Base-by-base conservation (phyloP, 768 basidiomycete species). In the Cystofilobasidium macerans region DNA sequence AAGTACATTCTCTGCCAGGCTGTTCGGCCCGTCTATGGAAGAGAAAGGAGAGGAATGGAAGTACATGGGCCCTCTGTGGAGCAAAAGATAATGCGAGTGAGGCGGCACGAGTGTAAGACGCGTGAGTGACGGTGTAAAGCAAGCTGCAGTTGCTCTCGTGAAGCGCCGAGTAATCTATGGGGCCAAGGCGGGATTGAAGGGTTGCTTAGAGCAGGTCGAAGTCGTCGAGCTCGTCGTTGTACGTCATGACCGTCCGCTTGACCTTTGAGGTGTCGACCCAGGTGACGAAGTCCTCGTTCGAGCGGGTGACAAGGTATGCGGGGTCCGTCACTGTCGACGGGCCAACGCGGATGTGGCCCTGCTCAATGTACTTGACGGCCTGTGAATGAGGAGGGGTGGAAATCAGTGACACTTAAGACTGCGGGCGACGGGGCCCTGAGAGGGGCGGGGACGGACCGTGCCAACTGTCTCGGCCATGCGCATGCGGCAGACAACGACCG, bases 221-320 rank as follows among this genome's bases (percentile, higher is more conserved):
- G 42, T 42, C 42, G 42, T 42, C 42, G 42, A 42, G 42, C 42
- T 95, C 86, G 78, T 95, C 93, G 75, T 99, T 99, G 81, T 99
- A 99, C 67, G 80, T 78, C 87, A 92, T 86, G 77, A 98, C 85
- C 0, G 89, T 92, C 62, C 94, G 82, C 84, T 94, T 97, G 74
- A 97, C 83, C 75, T 94, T 94, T 70, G 89, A 93, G 30, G 90
- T 90, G 74, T 97, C 93, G 26, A 98, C 93, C 95, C 95, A 99
- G 40, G 95, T 99, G 53, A 98, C 90, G 77, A 93, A 99, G 81
- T 99, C 95, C 74, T 98, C 92, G 92, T 95, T 93, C 70, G 91
- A 88, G 72, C 94, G 89, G 45, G 90, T 94, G 67, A 99, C 91
- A 60, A 99, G 81, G 79, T 85, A 95, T 0, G 93, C 95, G 3